phyloP scores from a whole-genome alignment of 768 basidiomycete species.

The Tulasnella sp. region DNA sequence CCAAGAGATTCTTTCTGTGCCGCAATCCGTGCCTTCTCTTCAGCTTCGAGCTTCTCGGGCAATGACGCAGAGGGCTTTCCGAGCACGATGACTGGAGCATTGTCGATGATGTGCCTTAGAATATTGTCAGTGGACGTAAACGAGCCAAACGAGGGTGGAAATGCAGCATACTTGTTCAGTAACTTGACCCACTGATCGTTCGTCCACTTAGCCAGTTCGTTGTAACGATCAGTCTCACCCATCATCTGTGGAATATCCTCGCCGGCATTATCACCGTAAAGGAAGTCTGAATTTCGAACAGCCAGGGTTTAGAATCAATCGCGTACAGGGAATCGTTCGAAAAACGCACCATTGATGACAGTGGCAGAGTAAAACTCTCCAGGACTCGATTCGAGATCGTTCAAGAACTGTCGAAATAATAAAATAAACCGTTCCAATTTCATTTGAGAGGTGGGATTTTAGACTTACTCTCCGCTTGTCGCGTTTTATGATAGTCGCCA shows the following conservation, averaged over 20 bases:
- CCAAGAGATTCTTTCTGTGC: conserved; percentile 69
- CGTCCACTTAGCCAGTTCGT: conserved; percentile 64
- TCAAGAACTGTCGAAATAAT: conserved; percentile 56
- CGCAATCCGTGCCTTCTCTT: conserved; percentile 73
- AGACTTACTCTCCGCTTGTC: conserved; percentile 75
- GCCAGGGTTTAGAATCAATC: background rate
- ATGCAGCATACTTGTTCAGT: conserved; percentile 58
- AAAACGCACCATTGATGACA: conserved; percentile 51
- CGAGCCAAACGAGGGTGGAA: background rate
- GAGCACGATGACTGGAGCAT: conserved; percentile 66
- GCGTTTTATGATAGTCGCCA: conserved; percentile 78
- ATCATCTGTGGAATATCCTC: conserved; percentile 68
- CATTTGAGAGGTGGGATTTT: background rate
- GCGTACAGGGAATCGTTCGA: background rate
- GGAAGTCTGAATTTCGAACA: conserved; percentile 51
- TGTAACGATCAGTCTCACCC: conserved; percentile 74
- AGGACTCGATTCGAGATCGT: conserved; percentile 76
- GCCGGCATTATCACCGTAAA: conserved; percentile 82
- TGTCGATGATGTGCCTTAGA: conserved; percentile 72
- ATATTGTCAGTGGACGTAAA: background rate
- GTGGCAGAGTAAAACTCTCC: conserved; percentile 73
- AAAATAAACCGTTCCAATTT: background rate
- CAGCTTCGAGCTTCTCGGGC: conserved; percentile 71
- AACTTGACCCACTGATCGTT: conserved; percentile 72
- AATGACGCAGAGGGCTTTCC: conserved; percentile 87